Conservation (phyloP, 768 basidiomycete genomes). For the Termitomyces titanicus region DNA sequence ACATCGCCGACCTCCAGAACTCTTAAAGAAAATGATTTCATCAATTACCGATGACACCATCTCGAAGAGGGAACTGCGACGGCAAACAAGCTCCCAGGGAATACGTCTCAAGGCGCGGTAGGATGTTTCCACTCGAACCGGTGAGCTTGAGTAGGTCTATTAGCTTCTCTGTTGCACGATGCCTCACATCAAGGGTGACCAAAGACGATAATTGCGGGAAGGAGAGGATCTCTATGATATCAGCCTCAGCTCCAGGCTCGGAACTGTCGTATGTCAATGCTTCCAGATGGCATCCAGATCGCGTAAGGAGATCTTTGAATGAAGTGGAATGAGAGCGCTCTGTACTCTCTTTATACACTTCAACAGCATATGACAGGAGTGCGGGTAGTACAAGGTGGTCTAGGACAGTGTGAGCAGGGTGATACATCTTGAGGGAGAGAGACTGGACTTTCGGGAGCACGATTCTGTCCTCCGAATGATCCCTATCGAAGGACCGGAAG, state of each 20-base stretch:
- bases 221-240: slow-evolving; percentile 1
- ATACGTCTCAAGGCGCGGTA: slow-evolving; percentile 4
- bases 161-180: not conserved
- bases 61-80: not conserved
- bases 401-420: slow-evolving; percentile 1
- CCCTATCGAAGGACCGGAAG: not conserved
- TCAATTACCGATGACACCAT: slow-evolving; percentile 1
- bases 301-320: slow-evolving; percentile 2
- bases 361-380: slow-evolving; percentile 3
- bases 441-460: not conserved
- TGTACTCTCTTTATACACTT: not conserved
- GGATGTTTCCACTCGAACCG: not conserved
- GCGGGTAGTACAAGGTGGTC: slow-evolving; percentile 8
- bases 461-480: not conserved
- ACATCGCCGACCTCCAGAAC: slow-evolving; percentile 1
- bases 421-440: slow-evolving; percentile 1
- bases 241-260: not conserved
- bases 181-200: not conserved
- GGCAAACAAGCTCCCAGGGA: not conserved
- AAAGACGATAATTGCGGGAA: slow-evolving; percentile 2
- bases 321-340: not conserved
- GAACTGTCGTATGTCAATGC: not conserved
- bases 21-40: not conserved
- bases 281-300: slow-evolving; percentile 6
- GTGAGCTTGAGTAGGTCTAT: not conserved